Conservation (phyloP, 2,329 filamentous ascomycete genomes). For the Arthrinium phaeospermum region DNA sequence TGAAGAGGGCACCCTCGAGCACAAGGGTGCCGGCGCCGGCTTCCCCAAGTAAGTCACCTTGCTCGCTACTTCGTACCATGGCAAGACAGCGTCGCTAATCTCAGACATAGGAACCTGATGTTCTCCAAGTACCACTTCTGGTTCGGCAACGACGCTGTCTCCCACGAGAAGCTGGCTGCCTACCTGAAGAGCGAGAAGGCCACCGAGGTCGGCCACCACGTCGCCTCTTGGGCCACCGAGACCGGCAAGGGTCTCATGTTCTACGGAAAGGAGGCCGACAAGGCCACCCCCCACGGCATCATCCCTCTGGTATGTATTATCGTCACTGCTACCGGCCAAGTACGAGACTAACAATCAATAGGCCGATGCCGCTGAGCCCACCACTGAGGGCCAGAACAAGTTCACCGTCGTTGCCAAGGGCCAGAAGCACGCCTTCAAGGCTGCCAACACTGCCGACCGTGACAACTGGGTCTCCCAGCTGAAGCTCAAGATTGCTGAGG, state of each 20-base stretch:
- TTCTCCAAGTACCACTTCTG: constrained; percentile 95
- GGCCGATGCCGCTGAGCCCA: constrained; percentile 71
- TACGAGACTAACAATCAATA: constrained; percentile 38
- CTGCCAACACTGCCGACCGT: constrained; percentile 73
- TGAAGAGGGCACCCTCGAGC: constrained; percentile 82
- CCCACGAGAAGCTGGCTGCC: constrained; percentile 73
- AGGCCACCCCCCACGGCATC: constrained; percentile 78
- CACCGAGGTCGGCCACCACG: constrained; percentile 73
- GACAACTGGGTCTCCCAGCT: constrained; percentile 90
- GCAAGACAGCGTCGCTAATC: constrained; percentile 20
- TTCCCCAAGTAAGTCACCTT: constrained; percentile 77
- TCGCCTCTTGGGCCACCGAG: constrained; percentile 87
- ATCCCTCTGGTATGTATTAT: constrained; percentile 76
- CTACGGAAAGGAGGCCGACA: constrained; percentile 86
- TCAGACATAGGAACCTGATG: constrained; percentile 72
- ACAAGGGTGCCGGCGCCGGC: constrained; percentile 84
- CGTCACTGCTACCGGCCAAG: constrained; percentile 29
- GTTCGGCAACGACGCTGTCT: constrained; percentile 76
- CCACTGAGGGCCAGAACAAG: constrained; percentile 76
- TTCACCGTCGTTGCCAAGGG: constrained; percentile 86
- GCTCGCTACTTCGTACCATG: neutral
- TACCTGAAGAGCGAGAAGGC: constrained; percentile 93
- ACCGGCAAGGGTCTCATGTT: constrained; percentile 96
- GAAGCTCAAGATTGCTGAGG: constrained; percentile 82
- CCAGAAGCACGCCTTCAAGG: constrained; percentile 95